Conservation (phyloP, 1,284 basidiomycete genomes). For the Wolfiporia cocos region DNA sequence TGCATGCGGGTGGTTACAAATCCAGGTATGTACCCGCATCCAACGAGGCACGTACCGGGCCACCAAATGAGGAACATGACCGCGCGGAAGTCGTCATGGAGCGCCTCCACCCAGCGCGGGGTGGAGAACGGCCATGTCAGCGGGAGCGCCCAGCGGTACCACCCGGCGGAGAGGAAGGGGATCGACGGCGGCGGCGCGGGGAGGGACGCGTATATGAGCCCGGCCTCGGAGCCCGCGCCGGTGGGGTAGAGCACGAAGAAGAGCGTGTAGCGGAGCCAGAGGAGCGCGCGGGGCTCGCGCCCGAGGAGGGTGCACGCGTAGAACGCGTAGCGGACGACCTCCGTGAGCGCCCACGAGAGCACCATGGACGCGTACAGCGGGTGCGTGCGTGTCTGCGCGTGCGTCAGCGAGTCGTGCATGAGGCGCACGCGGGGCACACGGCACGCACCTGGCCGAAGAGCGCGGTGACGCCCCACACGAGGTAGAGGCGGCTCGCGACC, state of each 20-base stretch:
- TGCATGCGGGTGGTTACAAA: too few species aligned
- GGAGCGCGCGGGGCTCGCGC: slow-evolving; percentile 38
- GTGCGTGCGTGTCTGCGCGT: slow-evolving; percentile 55
- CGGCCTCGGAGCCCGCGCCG: slow-evolving; percentile 88
- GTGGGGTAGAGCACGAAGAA: slow-evolving; percentile 93
- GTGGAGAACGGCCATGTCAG: slow-evolving; percentile 10
- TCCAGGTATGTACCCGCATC: slow-evolving; percentile 1
- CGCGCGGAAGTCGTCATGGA: slow-evolving; percentile 51
- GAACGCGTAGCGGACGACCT: slow-evolving; percentile 89
- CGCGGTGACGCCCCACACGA: slow-evolving; percentile 83
- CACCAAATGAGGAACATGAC: slow-evolving; percentile 83
- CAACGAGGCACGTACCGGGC: slow-evolving; percentile 58
- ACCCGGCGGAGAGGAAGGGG: slow-evolving; percentile 11
- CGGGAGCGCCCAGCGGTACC: slow-evolving; percentile 7
- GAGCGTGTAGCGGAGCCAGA: slow-evolving; percentile 81
- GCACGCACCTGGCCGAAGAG: slow-evolving; percentile 47
- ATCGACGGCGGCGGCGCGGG: slow-evolving; percentile 23
- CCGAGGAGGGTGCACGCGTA: slow-evolving; percentile 75
- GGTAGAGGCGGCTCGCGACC: slow-evolving; percentile 80
- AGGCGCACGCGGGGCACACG: not conserved
- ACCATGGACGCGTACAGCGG: slow-evolving; percentile 91
- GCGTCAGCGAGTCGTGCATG: not conserved
- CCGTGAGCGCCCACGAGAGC: slow-evolving; percentile 89
- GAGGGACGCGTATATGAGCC: slow-evolving; percentile 77
- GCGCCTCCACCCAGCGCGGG: slow-evolving; percentile 13